A percentile compares a stretch with the other conserved stretches of the same genome.
phyloP scores from a whole-genome alignment of 2,329 filamentous ascomycete genomes.

The Intubia oerlemansii region DNA sequence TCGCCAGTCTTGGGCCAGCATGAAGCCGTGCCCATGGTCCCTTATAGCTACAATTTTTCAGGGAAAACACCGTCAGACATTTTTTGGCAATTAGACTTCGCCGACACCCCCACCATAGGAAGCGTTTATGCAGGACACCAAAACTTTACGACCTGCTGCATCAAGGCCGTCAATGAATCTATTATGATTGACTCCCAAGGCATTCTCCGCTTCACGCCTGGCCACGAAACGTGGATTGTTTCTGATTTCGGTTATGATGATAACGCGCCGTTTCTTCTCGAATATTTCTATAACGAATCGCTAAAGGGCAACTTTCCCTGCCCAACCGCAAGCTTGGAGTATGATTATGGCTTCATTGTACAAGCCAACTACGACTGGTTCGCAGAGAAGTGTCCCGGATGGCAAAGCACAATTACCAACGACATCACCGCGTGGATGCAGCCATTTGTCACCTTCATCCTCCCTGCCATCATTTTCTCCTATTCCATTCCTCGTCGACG shows the following conservation, averaged over 20 bases:
- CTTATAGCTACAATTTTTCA: neutral
- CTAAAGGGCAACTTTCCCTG: slow-evolving; percentile 9
- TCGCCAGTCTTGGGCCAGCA: too few species aligned
- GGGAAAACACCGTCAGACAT: slow-evolving; percentile 3
- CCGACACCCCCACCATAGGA: neutral
- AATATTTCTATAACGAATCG: slow-evolving; percentile 3
- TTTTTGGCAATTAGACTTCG: slow-evolving; percentile 6
- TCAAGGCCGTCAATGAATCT: slow-evolving; percentile 9
- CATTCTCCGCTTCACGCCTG: slow-evolving; percentile 2
- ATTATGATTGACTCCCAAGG: slow-evolving; percentile 6
- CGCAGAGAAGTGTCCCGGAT: slow-evolving; percentile 8
- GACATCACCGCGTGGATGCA: slow-evolving; percentile 10
- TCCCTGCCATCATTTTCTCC: slow-evolving; percentile 12
- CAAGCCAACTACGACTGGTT: slow-evolving; percentile 8
- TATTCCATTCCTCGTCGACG: slow-evolving; percentile 10
- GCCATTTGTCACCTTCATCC: slow-evolving; percentile 10
- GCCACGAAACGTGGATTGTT: slow-evolving; percentile 3
- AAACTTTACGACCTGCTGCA: slow-evolving; percentile 11
- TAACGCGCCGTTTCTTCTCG: too few species aligned
- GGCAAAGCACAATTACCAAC: slow-evolving; percentile 8
- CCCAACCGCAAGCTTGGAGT: slow-evolving; percentile 7
- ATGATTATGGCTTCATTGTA: slow-evolving; percentile 7
- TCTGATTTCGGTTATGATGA: slow-evolving; percentile 2
- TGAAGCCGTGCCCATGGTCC: too few species aligned
- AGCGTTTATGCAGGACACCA: slow-evolving; percentile 7